phyloP scores from a whole-genome alignment of 257 asterid species.

The Asclepias syriaca region DNA sequence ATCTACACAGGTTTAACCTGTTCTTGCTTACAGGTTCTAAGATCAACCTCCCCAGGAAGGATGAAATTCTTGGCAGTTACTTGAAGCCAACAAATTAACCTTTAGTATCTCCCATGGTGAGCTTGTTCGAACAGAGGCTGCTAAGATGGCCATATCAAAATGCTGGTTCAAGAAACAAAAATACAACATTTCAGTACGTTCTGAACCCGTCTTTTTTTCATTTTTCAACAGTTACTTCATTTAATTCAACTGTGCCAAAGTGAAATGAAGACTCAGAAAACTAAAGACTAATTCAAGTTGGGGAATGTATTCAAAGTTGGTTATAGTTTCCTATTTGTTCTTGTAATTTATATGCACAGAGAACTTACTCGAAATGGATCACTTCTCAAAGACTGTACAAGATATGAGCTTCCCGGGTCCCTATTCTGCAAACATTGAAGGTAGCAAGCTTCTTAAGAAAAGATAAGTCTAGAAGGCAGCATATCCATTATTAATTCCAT shows the following conservation, averaged over 20 bases:
- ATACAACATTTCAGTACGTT: neutral
- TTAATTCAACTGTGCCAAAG: neutral
- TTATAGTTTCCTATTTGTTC: neutral
- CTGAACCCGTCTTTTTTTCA: no score
- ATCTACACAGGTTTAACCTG: neutral
- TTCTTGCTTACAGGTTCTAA: neutral
- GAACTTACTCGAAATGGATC: conserved; percentile 75
- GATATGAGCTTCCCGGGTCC: conserved; percentile 38
- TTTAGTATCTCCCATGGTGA: conserved; percentile 51
- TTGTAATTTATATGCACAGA: neutral
- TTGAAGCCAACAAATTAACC: conserved; percentile 65
- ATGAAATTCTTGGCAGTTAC: conserved; percentile 15
- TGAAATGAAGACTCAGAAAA: neutral
- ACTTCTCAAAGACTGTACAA: conserved; percentile 73
- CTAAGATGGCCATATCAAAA: conserved; percentile 71
- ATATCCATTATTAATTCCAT: neutral
- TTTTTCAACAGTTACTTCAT: no score
- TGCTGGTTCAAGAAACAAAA: conserved; percentile 35
- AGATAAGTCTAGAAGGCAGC: neutral
- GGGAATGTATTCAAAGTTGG: no score
- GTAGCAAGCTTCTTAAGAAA: neutral
- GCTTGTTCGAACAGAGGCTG: conserved; percentile 44
- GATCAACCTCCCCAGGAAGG: conserved; percentile 11
- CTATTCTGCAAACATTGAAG: conserved; percentile 32
- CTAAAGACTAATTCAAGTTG: neutral